Evolutionary conservation across 2,329 filamentous ascomycete genomes (phyloP), one percentile per base, ranked within the genome.

Genomic region (Hyphodiscus sp.): DNA sequence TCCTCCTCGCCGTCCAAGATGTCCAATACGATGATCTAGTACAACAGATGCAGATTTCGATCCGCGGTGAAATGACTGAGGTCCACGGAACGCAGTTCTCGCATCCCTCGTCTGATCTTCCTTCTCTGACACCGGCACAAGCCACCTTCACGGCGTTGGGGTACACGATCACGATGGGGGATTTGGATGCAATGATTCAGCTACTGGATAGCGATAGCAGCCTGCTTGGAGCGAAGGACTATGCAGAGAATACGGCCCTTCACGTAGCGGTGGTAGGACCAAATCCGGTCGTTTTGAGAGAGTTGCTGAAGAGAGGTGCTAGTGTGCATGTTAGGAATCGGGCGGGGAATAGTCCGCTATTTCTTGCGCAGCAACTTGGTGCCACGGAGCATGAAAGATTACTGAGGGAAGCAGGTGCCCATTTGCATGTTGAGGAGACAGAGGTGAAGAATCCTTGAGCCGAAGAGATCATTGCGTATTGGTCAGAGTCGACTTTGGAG

Each of bases 51-150:
- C 79, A 80, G 9, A 66, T 75, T 18, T 82, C 79, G 20, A 69
- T 87, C 8, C 75, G 83, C 18, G 85, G 85, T 11, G 85, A 89
- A 68, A 73, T 89, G 61, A 87, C 83, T 8, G 80, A 63, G 62
- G 30, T 55, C 1, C 38, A 51, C 9, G 33, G 29, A 6, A 57
- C 52, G 76, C 78, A 26, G 69, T 82, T 58, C 83, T 85, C 69
- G 71, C 81, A 62, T 79, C 85, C 66, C 49, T 45, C 20, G 18
- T 23, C 43, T n/a, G 18, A 20, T 19, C 11, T 45, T n/a, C 41
- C 80, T 8, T 38, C 41, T 8, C 38, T 60, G 16, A 56, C 50
- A 1, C 77, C 79, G 45, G 76, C 79, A 44, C 71, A 82, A 41
- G 76, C 79, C 20, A 78, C 75, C 30, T 73, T 86, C 52, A 81